Evolutionary conservation across 345 rosid genomes (phyloP).

Genomic region (Gossypium stocksii): DNA sequence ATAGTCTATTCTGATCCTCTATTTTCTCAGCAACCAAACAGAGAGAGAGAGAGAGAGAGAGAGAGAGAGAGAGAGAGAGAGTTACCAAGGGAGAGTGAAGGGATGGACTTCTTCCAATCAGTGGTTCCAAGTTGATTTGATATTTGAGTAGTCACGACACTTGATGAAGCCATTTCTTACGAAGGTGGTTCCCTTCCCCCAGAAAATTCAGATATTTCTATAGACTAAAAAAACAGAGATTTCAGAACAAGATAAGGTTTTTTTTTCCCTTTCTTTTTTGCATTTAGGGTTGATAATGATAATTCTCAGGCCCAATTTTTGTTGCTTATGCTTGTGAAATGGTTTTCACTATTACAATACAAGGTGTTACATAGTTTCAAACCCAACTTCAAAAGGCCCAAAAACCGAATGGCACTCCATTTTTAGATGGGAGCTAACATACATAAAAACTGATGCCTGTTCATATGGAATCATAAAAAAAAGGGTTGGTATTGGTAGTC

Average conservation of each 20-base stretch:
- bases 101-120: conserved; percentile 32
- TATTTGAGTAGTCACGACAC: conserved; percentile 25
- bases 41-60: no score
- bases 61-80: neutral
- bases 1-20: neutral
- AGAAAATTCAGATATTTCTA: neutral
- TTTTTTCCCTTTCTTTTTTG: neutral
- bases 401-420: neutral
- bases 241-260: neutral
- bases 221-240: neutral
- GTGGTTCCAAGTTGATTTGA: conserved; percentile 25
- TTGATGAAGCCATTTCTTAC: conserved; percentile 49
- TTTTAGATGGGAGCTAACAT: neutral
- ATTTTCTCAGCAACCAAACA: neutral
- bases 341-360: no score
- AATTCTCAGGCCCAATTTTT: neutral
- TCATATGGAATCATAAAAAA: no score
- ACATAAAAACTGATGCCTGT: no score
- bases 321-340: neutral
- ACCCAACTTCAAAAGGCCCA: conserved; percentile 1
- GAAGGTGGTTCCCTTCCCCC: conserved; percentile 8
- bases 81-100: conserved; percentile 42
- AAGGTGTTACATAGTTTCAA: neutral
- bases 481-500: neutral
- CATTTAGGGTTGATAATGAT: neutral